A percentile compares a stretch with the other conserved stretches of the same genome.
These are phyloP conservation scores for Bertia moriformis DNA, from an alignment of 2,329 filamentous ascomycete species.

Conservation along the genomic window DNA sequence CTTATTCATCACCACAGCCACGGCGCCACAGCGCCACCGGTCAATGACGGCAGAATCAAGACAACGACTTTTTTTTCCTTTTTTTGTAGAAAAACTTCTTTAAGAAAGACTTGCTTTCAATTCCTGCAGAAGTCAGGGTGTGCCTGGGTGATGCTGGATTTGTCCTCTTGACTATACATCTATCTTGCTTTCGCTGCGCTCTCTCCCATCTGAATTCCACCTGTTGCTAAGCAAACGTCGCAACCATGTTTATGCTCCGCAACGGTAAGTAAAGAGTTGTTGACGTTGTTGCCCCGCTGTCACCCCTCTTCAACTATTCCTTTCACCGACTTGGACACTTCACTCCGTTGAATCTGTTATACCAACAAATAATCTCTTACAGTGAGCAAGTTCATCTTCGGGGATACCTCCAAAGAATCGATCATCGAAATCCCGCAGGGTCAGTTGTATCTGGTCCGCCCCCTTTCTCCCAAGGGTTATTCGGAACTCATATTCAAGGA, in stretches of 20 bases:
- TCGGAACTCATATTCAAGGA: constrained; percentile 99
- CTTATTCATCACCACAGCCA: too few relatives aligned
- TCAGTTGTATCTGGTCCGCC: constrained; percentile 92
- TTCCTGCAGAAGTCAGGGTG: too few relatives aligned
- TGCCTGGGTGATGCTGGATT: too few relatives aligned
- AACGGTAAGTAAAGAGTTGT: neutral
- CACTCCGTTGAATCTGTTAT: neutral
- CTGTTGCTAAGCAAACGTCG: too few relatives aligned
- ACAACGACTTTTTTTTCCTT: too few relatives aligned
- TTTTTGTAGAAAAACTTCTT: too few relatives aligned
- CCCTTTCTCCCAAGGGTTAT: constrained; percentile 88
- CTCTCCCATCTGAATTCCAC: too few relatives aligned
- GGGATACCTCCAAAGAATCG: constrained; percentile 72
- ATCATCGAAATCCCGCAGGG: constrained; percentile 90
- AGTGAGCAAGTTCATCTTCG: constrained; percentile 91
- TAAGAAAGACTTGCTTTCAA: too few relatives aligned
- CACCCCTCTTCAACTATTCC: neutral
- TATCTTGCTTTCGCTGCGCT: too few relatives aligned
- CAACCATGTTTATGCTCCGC: constrained; percentile 1
- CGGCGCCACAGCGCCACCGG: too few relatives aligned
- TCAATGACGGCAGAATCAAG: too few relatives aligned
- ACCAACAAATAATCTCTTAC: constrained; percentile 3
- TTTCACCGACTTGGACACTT: neutral
- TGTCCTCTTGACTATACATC: too few relatives aligned
- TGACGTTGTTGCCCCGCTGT: neutral